phyloP scores from a whole-genome alignment of 1,139 yeast genomes.

The Protomyces lactucae-debilis region DNA sequence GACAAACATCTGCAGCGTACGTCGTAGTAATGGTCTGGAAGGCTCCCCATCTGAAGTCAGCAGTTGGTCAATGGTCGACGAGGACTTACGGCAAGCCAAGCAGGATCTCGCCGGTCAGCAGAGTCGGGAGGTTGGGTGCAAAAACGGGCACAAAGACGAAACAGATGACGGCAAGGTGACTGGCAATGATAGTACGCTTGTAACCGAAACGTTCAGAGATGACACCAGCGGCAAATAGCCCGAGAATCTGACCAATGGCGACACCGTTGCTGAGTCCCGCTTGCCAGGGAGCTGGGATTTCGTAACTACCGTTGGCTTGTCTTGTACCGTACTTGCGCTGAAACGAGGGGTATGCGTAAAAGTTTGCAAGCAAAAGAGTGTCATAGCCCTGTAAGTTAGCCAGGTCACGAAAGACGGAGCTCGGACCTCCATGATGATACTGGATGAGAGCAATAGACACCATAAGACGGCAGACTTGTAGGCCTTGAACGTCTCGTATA shows the following conservation, averaged over 20 bases:
- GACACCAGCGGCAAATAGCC: conserved; percentile 43
- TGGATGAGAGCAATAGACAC: conserved; percentile 45
- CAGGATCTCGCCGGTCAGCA: conserved; percentile 46
- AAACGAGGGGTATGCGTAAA: conserved; percentile 47
- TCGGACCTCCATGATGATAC: conserved; percentile 45
- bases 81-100: conserved; percentile 41
- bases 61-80: neutral
- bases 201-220: conserved; percentile 45
- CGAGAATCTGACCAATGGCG: conserved; percentile 43
- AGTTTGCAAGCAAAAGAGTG: conserved; percentile 40
- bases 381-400: conserved; percentile 44
- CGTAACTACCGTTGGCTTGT: conserved; percentile 33
- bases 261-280: conserved; percentile 43
- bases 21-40: conserved; percentile 47
- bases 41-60: conserved; percentile 42
- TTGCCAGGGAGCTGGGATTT: conserved; percentile 47
- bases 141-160: conserved; percentile 47
- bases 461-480: conserved; percentile 47
- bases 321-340: conserved; percentile 38
- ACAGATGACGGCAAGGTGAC: conserved; percentile 39
- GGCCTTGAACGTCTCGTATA: conserved; percentile 18
- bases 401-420: neutral
- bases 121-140: conserved; percentile 41
- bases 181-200: conserved; percentile 41
- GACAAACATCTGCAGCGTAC: conserved; percentile 49